Evolutionary conservation across 495 filamentous ascomycete genomes (phyloP), one percentile per base, ranked within the genome.

Genomic region (Tuber magnatum): DNA sequence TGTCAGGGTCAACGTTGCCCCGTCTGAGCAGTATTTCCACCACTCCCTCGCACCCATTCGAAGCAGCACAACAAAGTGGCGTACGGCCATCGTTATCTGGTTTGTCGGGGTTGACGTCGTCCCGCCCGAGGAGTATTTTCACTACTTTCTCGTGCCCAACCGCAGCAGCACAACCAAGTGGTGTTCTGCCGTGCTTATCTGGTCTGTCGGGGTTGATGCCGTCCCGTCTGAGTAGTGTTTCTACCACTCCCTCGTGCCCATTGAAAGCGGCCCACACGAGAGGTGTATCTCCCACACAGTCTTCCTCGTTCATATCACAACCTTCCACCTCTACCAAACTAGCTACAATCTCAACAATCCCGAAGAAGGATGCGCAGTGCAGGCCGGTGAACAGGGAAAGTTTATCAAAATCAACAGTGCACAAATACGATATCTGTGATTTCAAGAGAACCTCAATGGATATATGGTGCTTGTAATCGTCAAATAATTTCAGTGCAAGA

Each of bases 341-440:
- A 14, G 9, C 9, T 4, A 61, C 51, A 28, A 61, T 16, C n/a
- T 61, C 51, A 61, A 14, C n/a, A 61, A 61, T 61, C n/a, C 51
- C 51, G 10, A 61, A 61, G 10, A 28, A 14, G n/a, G 51, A 61
- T 61, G n/a, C 51, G 14, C n/a, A 61, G n/a, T 61, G 51, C 3
- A 61, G 51, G 1, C n/a, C 9, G n/a, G 0, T 16, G 8, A 28
- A 32, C 3, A 61, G 10, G 10, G 10, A 4, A 14, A 3, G 51
- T 4, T 28, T 14, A 61, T 61, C 9, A 9, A 16, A 61, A 28
- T 10, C n/a, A 32, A 61, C 9, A 3, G 1, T 12, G 8, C 0
- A 16, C 9, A 0, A 14, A 3, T 32, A 3, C 24, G 0, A 1
- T 16, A 3, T 3, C n/a, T 7, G 7, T 8, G 22, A 0, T 24